Evolutionary conservation across 225 moss, liverwort and hornwort genomes (phyloP), one percentile per base, ranked within the genome.

Genomic region (Marchantia polymorpha): DNA sequence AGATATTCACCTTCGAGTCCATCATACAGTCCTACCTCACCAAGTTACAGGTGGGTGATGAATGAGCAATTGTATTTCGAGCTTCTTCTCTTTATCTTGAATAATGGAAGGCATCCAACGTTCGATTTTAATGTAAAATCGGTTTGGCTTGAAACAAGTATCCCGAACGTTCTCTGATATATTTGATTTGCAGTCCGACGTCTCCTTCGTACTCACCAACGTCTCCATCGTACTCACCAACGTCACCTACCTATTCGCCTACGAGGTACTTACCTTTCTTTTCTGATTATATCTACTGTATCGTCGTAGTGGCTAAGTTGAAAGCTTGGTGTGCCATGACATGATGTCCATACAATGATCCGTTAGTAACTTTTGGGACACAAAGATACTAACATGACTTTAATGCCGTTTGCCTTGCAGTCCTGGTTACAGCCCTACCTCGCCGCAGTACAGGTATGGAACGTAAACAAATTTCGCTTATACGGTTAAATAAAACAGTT

Each of bases 131-230:
- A 0, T 71, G 23, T n/a, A 71, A n/a, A 22, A 16, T 47, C n/a
- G 12, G 20, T 49, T 8, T 39, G 12, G 8, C 50, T 3, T 10
- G 49, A 71, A 23, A 17, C 9, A 8, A 19, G 23, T 30, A 14
- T 30, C 7, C 29, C 30, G 31, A 67, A 27, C 9, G 0, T 67
- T 31, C 30, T 11, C 12, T 39, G 5, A 39, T 12, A 13, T 67
- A 30, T 52, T 49, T 81, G 29, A 23, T 58, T 75, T 80, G 73
- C 90, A 95, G 95, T 86, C 95, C 95, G 52, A 95, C 95, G 16
- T 95, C 95, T 61, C 95, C 95, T n/a, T 92, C 96, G 4, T 94
- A 96, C 83, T 94, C 96, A 60, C 96, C 96, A 69, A 94, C 94
- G 25, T 94, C 96, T 81, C 96, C 92, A 20, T 94, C 94, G 8